These are phyloP conservation scores for Lentinus polychrous DNA, from an alignment of 1,284 basidiomycete species.

Conservation along the genomic window DNA sequence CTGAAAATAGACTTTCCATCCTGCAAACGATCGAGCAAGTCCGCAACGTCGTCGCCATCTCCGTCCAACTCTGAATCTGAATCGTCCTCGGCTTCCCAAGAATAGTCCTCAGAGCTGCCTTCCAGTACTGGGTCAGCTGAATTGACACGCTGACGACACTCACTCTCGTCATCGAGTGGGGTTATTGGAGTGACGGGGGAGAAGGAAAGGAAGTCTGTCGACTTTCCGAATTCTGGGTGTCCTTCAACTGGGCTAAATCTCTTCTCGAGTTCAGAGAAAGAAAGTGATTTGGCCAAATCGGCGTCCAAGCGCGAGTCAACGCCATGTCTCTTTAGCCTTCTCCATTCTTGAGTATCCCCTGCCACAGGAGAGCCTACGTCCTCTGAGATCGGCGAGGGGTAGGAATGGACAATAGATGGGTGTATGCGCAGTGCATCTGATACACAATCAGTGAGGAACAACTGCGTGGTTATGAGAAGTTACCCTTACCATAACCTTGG, in stretches of 20 bases:
- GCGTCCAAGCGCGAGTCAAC: not conserved
- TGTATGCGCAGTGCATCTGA: too few species aligned
- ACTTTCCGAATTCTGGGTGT: not conserved
- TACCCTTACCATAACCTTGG: too few species aligned
- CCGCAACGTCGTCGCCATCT: not conserved
- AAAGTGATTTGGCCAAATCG: not conserved
- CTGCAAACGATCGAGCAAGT: not conserved
- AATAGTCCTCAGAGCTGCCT: not conserved
- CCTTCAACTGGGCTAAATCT: not conserved
- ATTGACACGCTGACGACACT: not conserved
- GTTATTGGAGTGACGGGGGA: not conserved
- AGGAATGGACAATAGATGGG: too few species aligned
- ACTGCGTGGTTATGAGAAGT: too few species aligned
- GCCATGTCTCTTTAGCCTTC: too few species aligned
- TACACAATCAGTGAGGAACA: too few species aligned
- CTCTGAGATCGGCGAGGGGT: too few species aligned
- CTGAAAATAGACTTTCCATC: not conserved
- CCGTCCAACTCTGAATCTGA: not conserved
- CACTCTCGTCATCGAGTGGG: not conserved
- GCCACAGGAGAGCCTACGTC: too few species aligned
- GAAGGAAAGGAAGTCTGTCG: not conserved
- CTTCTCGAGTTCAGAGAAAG: not conserved
- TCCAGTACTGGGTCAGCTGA: not conserved
- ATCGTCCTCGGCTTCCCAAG: not conserved
- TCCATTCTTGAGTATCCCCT: too few species aligned